A percentile compares a stretch with the other conserved stretches of the same genome.
Evolutionary conservation across 2,329 filamentous ascomycete species (phyloP).

Genomic region (Parastagonospora nodorum): DNA sequence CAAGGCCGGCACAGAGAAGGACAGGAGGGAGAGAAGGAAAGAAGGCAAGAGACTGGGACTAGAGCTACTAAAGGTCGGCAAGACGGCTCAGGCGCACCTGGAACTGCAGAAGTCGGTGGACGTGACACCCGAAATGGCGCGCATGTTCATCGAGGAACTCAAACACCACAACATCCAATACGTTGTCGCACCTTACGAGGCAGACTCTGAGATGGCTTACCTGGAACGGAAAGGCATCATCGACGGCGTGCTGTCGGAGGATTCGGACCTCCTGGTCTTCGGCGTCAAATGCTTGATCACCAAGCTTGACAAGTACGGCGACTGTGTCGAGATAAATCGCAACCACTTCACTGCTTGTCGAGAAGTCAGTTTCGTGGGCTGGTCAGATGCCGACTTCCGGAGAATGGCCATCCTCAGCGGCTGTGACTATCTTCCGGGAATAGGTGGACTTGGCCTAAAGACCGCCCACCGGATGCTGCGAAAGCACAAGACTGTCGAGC

Average conservation of each 20-base stretch:
- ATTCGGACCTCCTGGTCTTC: constrained; percentile 95
- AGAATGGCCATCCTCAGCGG: constrained; percentile 96
- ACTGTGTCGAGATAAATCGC: constrained; percentile 89
- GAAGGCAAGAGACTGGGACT: constrained; percentile 77
- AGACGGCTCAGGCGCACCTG: constrained; percentile 75
- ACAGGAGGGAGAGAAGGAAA: constrained; percentile 74
- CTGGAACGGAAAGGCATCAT: constrained; percentile 85
- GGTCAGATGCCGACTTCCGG: constrained; percentile 89
- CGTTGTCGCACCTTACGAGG: constrained; percentile 95
- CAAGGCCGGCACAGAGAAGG: constrained; percentile 84
- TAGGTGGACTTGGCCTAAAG: constrained; percentile 86
- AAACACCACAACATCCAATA: constrained; percentile 81
- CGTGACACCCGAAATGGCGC: constrained; percentile 94
- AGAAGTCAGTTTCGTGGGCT: constrained; percentile 86
- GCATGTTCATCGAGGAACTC: constrained; percentile 86
- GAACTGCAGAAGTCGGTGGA: constrained; percentile 96
- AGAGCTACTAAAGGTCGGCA: constrained; percentile 81
- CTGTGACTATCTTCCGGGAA: constrained; percentile 90
- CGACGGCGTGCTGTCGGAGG: constrained; percentile 88
- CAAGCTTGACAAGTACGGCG: constrained; percentile 91
- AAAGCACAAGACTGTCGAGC: constrained; percentile 87
- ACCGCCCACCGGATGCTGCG: constrained; percentile 89
- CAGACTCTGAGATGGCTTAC: constrained; percentile 95
- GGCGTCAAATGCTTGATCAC: constrained; percentile 89
- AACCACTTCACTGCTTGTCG: constrained; percentile 86